Conservation (phyloP, 495 filamentous ascomycete species). For the Cladorrhinum samala region DNA sequence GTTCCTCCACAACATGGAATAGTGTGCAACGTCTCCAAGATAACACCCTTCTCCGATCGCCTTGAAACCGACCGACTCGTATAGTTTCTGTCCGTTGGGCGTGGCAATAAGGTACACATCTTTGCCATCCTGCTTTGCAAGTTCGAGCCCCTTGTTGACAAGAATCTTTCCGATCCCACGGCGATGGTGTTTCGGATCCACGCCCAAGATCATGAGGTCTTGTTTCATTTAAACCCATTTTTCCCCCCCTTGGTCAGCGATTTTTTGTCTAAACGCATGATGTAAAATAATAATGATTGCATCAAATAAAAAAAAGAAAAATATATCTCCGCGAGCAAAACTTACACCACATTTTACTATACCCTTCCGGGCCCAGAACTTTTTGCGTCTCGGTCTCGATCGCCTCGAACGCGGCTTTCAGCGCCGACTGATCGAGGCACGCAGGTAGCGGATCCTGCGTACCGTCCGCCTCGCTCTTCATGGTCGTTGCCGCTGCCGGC, state of each 20-base stretch:
- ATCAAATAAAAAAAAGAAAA: neutral
- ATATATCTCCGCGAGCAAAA: neutral
- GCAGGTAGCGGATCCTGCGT: slow-evolving; percentile 1
- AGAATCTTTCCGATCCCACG: slow-evolving; percentile 23
- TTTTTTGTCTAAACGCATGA: neutral
- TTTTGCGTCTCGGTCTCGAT: slow-evolving; percentile 7
- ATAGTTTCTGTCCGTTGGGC: slow-evolving; percentile 14
- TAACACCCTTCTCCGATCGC: neutral
- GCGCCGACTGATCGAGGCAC: slow-evolving; percentile 4
- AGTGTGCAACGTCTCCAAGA: neutral
- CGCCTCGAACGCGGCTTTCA: neutral
- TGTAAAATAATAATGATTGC: neutral
- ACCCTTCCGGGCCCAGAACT: slow-evolving; percentile 11
- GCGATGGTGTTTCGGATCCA: slow-evolving; percentile 20
- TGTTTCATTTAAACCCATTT: neutral
- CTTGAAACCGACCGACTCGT: slow-evolving; percentile 16
- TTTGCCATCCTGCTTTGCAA: slow-evolving; percentile 6
- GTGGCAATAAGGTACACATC: slow-evolving; percentile 17
- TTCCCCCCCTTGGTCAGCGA: too few relatives aligned
- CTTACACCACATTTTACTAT: slow-evolving; percentile 25
- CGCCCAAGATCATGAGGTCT: slow-evolving; percentile 18
- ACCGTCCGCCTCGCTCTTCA: neutral
- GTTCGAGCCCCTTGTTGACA: slow-evolving; percentile 17
- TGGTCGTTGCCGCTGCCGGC: neutral
- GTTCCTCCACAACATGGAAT: slow-evolving; percentile 18